These are phyloP conservation scores for Dactylellina drechsleri DNA, from an alignment of 2,329 filamentous ascomycete genomes.

Conservation along the genomic window DNA sequence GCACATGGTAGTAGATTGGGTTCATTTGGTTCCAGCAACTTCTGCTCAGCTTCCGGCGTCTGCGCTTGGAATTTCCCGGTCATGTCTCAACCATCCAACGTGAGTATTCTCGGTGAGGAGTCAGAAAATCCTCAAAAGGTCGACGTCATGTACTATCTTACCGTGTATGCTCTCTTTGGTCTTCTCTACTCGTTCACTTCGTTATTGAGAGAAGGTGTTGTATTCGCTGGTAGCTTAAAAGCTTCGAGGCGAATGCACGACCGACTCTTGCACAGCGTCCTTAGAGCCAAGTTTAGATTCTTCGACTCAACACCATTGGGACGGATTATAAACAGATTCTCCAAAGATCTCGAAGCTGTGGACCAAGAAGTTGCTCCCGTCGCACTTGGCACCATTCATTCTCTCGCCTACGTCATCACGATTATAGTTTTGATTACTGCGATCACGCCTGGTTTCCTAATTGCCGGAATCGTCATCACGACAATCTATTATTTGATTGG, in stretches of 20 bases:
- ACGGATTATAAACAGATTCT: slow-evolving; percentile 98
- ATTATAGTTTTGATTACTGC: slow-evolving; percentile 86
- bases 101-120: slow-evolving; percentile 62
- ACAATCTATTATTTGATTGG: slow-evolving; percentile 83
- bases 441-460: slow-evolving; percentile 89
- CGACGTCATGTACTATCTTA: slow-evolving; percentile 83
- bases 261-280: slow-evolving; percentile 78
- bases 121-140: slow-evolving; percentile 67
- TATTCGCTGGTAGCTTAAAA: slow-evolving; percentile 90
- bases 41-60: slow-evolving; percentile 63
- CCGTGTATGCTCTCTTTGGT: slow-evolving; percentile 83
- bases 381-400: slow-evolving; percentile 78
- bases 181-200: slow-evolving; percentile 81
- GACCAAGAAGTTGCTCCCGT: slow-evolving; percentile 96
- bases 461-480: slow-evolving; percentile 86
- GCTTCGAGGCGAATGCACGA: slow-evolving; percentile 88
- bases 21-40: slow-evolving; percentile 39
- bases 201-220: slow-evolving; percentile 81
- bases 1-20: slow-evolving; percentile 63
- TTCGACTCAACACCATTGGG: slow-evolving; percentile 96
- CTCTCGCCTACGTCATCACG: slow-evolving; percentile 76
- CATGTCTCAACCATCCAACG: slow-evolving; percentile 28
- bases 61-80: slow-evolving; percentile 65
- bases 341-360: slow-evolving; percentile 92
- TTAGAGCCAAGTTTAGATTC: slow-evolving; percentile 93